Evolutionary conservation across 306 rosid genomes (phyloP).

Genomic region (Vachellia pachyceras): DNA sequence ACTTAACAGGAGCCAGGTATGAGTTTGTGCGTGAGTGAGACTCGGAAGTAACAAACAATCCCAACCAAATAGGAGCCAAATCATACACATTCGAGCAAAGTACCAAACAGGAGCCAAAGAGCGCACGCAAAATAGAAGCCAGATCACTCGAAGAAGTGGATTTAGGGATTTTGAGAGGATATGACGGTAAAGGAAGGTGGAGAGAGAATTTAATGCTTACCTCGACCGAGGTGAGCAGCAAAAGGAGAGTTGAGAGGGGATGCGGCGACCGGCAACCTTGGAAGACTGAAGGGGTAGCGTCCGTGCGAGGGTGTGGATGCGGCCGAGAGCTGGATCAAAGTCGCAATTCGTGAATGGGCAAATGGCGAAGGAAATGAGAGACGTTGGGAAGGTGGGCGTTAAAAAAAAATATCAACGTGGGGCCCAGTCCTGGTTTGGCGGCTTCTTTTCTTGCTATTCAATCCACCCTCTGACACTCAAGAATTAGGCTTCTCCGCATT

Average conservation of each 20-base stretch:
- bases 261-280: not conserved
- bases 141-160: not conserved
- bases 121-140: not conserved
- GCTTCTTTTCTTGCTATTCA: not conserved
- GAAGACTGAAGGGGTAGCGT: not conserved
- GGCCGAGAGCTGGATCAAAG: not conserved
- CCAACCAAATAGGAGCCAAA: not conserved
- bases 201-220: not conserved
- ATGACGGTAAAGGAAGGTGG: not conserved
- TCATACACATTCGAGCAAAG: not conserved
- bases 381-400: not conserved
- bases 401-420: too few relatives aligned
- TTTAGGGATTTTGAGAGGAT: not conserved
- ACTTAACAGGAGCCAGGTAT: not conserved
- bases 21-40: not conserved
- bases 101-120: not conserved
- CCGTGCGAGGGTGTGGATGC: not conserved
- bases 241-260: not conserved
- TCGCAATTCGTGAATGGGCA: not conserved
- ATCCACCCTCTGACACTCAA: not conserved
- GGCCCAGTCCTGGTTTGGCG: too few relatives aligned
- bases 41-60: not conserved
- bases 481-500: not conserved
- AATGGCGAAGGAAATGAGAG: not conserved
- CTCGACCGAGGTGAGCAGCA: not conserved